Conservation (phyloP, 2,329 filamentous ascomycete species). For the Boeremia lycopersici region DNA sequence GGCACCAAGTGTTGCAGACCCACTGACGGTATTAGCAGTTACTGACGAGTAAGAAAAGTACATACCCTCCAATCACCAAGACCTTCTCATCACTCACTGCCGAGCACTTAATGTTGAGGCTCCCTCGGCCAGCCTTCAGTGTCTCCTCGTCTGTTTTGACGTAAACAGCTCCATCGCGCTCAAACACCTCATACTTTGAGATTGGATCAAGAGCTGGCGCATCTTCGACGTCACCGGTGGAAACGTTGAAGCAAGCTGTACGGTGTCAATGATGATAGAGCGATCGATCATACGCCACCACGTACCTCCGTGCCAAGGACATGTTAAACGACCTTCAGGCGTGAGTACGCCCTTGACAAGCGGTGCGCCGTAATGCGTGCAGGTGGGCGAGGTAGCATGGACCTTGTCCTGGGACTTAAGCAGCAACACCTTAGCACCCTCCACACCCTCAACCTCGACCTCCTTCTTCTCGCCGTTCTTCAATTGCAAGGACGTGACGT, state of each 20-base stretch:
- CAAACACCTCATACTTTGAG: conserved; percentile 77
- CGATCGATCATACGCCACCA: conserved; percentile 7
- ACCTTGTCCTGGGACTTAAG: conserved; percentile 75
- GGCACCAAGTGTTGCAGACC: conserved; percentile 80
- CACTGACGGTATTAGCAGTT: conserved; percentile 53
- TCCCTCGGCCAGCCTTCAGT: conserved; percentile 77
- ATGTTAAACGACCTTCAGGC: conserved; percentile 81
- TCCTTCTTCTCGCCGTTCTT: conserved; percentile 84
- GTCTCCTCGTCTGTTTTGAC: conserved; percentile 78
- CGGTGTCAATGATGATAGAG: background rate
- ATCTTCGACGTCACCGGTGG: conserved; percentile 92
- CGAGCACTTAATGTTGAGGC: conserved; percentile 74
- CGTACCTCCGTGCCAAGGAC: conserved; percentile 92
- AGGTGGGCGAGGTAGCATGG: conserved; percentile 81
- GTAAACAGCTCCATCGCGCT: conserved; percentile 84
- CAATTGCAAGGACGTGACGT: conserved; percentile 73
- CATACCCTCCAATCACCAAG: conserved; percentile 67
- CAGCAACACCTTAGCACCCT: conserved; percentile 83
- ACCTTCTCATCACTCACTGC: conserved; percentile 67
- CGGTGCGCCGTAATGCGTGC: conserved; percentile 90
- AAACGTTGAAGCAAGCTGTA: conserved; percentile 87
- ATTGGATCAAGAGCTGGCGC: conserved; percentile 89
- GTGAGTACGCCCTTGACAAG: conserved; percentile 85
- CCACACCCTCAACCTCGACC: conserved; percentile 86
- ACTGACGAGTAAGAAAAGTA: background rate